Evolutionary conservation across 345 rosid genomes (phyloP).

Genomic region (Conringia planisiliqua): DNA sequence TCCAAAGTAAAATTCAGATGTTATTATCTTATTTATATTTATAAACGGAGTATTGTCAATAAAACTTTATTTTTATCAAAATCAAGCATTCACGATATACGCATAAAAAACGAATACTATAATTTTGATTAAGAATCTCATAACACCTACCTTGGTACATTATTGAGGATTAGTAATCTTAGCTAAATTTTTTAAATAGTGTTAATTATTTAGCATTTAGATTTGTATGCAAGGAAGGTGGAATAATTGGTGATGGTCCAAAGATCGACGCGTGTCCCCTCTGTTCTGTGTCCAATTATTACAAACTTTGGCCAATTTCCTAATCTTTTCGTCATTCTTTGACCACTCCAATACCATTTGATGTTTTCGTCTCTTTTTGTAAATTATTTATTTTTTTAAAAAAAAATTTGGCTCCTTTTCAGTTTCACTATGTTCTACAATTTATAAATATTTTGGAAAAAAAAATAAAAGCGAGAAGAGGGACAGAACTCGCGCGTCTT

Average conservation of each 20-base stretch:
- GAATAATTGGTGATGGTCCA: conserved; percentile 34
- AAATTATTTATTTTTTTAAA: too few species aligned
- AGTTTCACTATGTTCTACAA: neutral
- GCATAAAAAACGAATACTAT: neutral
- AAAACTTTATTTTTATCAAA: neutral
- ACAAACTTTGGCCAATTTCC: conserved; percentile 18
- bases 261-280: conserved; percentile 30
- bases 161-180: neutral
- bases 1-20: conserved; percentile 11
- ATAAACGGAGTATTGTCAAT: neutral
- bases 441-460: neutral
- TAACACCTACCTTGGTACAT: neutral
- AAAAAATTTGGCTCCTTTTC: neutral
- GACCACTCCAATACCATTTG: conserved; percentile 31
- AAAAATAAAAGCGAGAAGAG: neutral
- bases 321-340: conserved; percentile 29
- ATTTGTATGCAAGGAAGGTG: neutral
- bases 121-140: neutral
- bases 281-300: conserved; percentile 24
- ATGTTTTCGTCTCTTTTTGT: neutral
- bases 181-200: neutral
- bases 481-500: conserved; percentile 18
- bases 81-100: neutral
- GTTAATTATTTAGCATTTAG: too few species aligned
- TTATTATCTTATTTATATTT: neutral